Evolutionary conservation across 2,329 filamentous ascomycete species (phyloP).

Genomic region (Colletotrichum liriopes): DNA sequence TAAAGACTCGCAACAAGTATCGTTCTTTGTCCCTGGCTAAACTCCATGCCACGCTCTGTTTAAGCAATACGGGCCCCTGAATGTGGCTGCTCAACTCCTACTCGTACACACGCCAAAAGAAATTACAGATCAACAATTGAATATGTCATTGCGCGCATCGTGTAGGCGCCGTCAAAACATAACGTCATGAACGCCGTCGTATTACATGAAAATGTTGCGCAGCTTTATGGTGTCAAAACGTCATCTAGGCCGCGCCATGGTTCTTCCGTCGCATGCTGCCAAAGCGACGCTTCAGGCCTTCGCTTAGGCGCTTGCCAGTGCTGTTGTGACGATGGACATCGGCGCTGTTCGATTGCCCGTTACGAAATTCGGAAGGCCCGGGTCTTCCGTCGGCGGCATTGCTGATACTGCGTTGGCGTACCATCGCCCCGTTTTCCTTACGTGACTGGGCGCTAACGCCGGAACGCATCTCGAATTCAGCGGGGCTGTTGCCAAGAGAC

Average conservation of each 20-base stretch:
- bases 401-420: constrained; percentile 63
- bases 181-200: constrained; percentile 4
- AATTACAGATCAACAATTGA: not conserved
- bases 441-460: constrained; percentile 45
- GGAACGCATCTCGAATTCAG: constrained; percentile 67
- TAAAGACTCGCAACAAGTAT: not conserved
- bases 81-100: not conserved
- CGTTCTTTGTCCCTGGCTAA: not conserved
- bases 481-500: constrained; percentile 48
- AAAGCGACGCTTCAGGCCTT: constrained; percentile 69
- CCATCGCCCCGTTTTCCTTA: constrained; percentile 47
- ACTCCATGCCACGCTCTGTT: not conserved
- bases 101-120: constrained; percentile 20
- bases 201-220: not conserved
- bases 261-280: constrained; percentile 67
- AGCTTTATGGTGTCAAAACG: not conserved
- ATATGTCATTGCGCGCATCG: not conserved
- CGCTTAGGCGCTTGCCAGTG: constrained; percentile 61
- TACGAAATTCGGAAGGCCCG: constrained; percentile 42
- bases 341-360: constrained; percentile 45
- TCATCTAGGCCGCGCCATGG: constrained; percentile 36
- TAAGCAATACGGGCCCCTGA: not conserved
- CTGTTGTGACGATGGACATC: constrained; percentile 58
- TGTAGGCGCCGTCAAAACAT: constrained; percentile 12
- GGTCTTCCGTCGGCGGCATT: constrained; percentile 50